A percentile compares a stretch with the other conserved stretches of the same genome.
These are phyloP conservation scores for Quercus phellos DNA, from an alignment of 331 rosid species.

Conservation along the genomic window DNA sequence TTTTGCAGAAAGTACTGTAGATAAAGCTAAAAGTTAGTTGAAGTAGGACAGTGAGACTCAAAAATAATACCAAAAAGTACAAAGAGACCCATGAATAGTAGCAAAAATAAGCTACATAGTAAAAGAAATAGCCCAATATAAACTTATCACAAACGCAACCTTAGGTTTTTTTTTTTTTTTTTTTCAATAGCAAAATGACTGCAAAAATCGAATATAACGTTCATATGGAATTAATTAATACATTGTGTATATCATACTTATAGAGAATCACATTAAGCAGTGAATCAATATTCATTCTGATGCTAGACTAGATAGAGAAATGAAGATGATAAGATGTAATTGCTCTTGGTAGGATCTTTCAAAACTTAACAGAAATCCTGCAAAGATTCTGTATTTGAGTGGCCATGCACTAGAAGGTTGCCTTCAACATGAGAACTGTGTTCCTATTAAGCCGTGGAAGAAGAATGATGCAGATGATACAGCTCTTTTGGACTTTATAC, in stretches of 20 bases:
- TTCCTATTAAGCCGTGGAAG: constrained; percentile 72
- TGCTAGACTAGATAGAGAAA: neutral
- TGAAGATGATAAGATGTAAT: constrained; percentile 7
- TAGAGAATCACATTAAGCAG: neutral
- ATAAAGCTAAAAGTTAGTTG: too few relatives aligned
- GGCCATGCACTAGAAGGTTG: constrained; percentile 86
- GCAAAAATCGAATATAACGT: neutral
- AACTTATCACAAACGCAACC: too few relatives aligned
- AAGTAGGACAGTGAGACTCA: accelerated
- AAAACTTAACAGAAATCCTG: constrained; percentile 88
- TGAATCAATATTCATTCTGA: neutral
- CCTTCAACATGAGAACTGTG: constrained; percentile 79
- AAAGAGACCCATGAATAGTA: too few relatives aligned
- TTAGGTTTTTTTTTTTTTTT: neutral
- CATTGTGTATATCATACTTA: neutral
- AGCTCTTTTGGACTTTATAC: constrained; percentile 81
- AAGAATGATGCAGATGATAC: constrained; percentile 75
- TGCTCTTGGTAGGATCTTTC: constrained; percentile 68
- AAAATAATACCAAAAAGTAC: too few relatives aligned
- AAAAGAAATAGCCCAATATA: too few relatives aligned
- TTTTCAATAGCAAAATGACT: neutral
- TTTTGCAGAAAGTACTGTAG: too few relatives aligned
- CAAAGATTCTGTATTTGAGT: constrained; percentile 75
- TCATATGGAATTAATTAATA: neutral
- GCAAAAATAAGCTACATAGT: neutral